Percentiles rank a stretch among this genome's conserved stretches.
These are phyloP conservation scores for Sinapis alba DNA, from an alignment of 441 rosid genomes.

Conservation along the genomic window DNA sequence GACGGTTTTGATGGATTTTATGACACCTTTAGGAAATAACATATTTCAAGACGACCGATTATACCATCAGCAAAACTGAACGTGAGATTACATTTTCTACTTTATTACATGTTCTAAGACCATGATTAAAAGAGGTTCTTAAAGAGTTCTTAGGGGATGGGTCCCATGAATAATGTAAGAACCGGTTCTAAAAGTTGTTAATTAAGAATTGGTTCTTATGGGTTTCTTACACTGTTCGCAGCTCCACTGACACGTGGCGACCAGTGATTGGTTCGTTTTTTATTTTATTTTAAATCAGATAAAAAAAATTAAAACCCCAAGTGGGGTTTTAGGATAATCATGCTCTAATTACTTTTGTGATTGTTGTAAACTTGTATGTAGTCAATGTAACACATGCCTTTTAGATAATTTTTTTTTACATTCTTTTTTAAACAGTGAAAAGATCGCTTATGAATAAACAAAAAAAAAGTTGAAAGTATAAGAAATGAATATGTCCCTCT, in stretches of 20 bases:
- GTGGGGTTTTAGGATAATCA: too few relatives aligned
- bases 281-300: too few relatives aligned
- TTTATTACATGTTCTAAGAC: not conserved
- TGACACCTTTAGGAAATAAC: not conserved
- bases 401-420: not conserved
- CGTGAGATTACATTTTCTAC: not conserved
- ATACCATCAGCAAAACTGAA: not conserved
- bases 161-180: too few relatives aligned
- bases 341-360: not conserved
- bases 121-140: too few relatives aligned
- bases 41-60: not conserved
- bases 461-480: not conserved
- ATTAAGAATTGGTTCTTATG: too few relatives aligned
- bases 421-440: not conserved
- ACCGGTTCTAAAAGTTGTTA: too few relatives aligned
- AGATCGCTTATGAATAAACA: not conserved
- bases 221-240: too few relatives aligned
- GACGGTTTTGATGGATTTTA: not conserved
- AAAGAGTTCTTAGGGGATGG: too few relatives aligned
- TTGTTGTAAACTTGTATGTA: not conserved
- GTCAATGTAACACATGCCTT: not conserved
- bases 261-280: too few relatives aligned
- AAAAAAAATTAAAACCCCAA: too few relatives aligned
- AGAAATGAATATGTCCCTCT: slow-evolving; percentile 7
- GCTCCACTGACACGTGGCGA: too few relatives aligned